Percentiles rank a stretch among this genome's conserved stretches.
Conservation (phyloP, 164 flowering plant genomes). For the Umbilicus rupestris region DNA sequence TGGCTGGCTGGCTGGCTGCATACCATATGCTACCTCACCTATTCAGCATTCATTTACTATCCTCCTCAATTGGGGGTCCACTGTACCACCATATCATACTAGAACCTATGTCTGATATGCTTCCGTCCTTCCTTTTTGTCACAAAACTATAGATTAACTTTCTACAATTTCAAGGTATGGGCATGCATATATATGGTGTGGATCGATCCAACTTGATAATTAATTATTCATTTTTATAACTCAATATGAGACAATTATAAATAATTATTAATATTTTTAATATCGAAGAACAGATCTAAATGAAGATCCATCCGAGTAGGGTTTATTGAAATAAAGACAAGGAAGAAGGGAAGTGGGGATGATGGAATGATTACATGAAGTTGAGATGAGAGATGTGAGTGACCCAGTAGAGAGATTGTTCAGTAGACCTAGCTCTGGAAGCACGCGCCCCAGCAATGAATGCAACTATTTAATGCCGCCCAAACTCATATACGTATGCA, state of each 20-base stretch:
- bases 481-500: neutral
- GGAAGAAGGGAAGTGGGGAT: neutral
- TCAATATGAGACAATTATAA: neutral
- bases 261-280: no score
- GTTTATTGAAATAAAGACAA: neutral
- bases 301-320: no score
- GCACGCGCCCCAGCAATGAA: slow-evolving; percentile 18
- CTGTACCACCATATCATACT: neutral
- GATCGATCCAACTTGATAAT: no score
- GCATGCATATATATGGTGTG: neutral
- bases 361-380: neutral
- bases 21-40: neutral
- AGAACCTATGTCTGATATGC: neutral
- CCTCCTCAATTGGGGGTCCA: neutral
- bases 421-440: neutral
- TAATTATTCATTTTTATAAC: no score
- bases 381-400: neutral
- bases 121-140: neutral
- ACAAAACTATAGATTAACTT: neutral
- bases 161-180: neutral
- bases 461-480: slow-evolving; percentile 5
- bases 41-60: neutral
- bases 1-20: neutral
- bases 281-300: no score
- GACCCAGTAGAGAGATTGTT: neutral